These are phyloP conservation scores for Xylaria sp. DNA, from an alignment of 2,329 filamentous ascomycete species.

Conservation along the genomic window DNA sequence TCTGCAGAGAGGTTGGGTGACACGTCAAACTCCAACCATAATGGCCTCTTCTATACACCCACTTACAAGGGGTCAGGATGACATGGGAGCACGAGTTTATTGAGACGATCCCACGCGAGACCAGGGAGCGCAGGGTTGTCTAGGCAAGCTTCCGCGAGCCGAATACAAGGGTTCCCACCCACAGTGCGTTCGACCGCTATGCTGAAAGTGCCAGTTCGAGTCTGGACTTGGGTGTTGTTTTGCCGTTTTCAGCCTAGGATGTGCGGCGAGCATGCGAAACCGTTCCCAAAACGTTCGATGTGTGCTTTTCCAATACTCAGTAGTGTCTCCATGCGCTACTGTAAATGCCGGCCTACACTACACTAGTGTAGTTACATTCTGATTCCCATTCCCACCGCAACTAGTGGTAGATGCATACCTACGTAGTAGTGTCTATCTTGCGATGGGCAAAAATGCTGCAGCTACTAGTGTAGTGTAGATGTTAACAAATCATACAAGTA, in stretches of 20 bases:
- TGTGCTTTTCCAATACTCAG: slow-evolving; percentile 9
- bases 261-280: slow-evolving; percentile 29
- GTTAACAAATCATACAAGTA: slow-evolving; percentile 14
- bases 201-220: slow-evolving; percentile 20
- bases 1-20: slow-evolving; percentile 21
- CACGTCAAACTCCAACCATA: slow-evolving; percentile 34
- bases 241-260: slow-evolving; percentile 34
- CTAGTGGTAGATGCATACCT: slow-evolving; percentile 32
- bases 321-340: background rate
- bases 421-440: slow-evolving; percentile 10
- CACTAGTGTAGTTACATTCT: slow-evolving; percentile 11
- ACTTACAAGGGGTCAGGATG: slow-evolving; percentile 28
- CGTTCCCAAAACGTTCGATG: slow-evolving; percentile 36
- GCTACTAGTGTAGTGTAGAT: slow-evolving; percentile 4
- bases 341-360: slow-evolving; percentile 7
- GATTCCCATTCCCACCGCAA: slow-evolving; percentile 21
- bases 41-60: slow-evolving; percentile 24
- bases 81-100: slow-evolving; percentile 30
- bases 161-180: slow-evolving; percentile 25
- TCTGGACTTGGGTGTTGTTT: slow-evolving; percentile 10
- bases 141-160: slow-evolving; percentile 39
- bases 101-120: slow-evolving; percentile 37
- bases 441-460: slow-evolving; percentile 26
- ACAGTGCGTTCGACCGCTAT: slow-evolving; percentile 24
- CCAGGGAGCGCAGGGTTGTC: slow-evolving; percentile 18